phyloP scores from a whole-genome alignment of 192 early-diverging fungal genomes.

The Coemansia sp. region DNA sequence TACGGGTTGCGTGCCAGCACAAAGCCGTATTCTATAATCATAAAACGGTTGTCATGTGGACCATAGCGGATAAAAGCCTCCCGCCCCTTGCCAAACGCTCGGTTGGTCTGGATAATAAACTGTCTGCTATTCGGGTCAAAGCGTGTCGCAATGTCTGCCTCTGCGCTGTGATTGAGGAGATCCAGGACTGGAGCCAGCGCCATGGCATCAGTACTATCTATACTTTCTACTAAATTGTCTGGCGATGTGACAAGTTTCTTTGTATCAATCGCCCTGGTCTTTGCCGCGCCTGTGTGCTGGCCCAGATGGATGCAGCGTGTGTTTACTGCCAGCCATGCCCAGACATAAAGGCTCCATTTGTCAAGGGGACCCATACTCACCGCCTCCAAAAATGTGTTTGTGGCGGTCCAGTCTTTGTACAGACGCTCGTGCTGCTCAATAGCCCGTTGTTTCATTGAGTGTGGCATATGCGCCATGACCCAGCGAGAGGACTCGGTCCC shows the following conservation, averaged over 20 bases:
- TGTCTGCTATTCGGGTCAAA: slow-evolving; percentile 27
- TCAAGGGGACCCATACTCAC: background rate
- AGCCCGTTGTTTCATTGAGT: slow-evolving; percentile 9
- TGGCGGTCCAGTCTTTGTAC: slow-evolving; percentile 25
- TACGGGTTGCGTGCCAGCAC: slow-evolving; percentile 29
- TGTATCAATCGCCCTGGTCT: background rate
- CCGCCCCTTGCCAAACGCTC: slow-evolving; percentile 58
- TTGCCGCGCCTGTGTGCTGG: background rate
- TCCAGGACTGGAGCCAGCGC: slow-evolving; percentile 74
- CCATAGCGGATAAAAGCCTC: slow-evolving; percentile 55
- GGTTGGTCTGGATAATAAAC: slow-evolving; percentile 65
- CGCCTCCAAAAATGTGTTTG: background rate
- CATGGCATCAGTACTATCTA: slow-evolving; percentile 51
- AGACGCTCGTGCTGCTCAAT: slow-evolving; percentile 25
- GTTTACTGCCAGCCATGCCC: slow-evolving; percentile 47
- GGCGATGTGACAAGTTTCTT: background rate
- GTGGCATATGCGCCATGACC: slow-evolving; percentile 30
- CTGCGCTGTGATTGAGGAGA: slow-evolving; percentile 68
- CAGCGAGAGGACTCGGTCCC: slow-evolving; percentile 9
- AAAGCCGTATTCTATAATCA: slow-evolving; percentile 52
- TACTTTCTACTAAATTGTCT: background rate
- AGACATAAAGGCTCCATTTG: slow-evolving; percentile 34
- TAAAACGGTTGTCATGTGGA: slow-evolving; percentile 44
- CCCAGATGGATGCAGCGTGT: slow-evolving; percentile 51
- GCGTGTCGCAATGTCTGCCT: slow-evolving; percentile 51